Base-by-base conservation (phyloP, 768 basidiomycete genomes). In the Pisolithus sp. region DNA sequence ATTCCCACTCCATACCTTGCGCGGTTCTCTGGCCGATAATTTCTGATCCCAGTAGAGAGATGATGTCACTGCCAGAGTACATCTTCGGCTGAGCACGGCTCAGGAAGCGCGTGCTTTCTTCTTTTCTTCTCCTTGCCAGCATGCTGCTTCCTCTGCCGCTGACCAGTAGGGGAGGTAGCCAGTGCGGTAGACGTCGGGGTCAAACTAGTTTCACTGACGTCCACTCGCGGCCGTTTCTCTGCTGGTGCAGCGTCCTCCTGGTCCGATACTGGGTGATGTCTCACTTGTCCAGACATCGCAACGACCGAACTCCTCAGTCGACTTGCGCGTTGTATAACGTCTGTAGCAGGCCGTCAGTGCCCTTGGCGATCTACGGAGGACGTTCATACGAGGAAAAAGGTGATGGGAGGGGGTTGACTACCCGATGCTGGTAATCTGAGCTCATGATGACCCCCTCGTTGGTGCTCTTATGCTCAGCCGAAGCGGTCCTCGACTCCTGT, bases 51-150 rank as follows among this genome's bases (percentile, higher is more conserved):
- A 96, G 71, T 4, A 93, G 71, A 3, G 71, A 74, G 28, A 79
- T 62, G 21, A 93, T 77, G 52, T 96, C 92, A 46, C n/a, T 75
- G 78, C 68, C 78, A 82, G 26, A 89, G 69, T 10, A 93, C 86
- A 60, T 93, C 89, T 21, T 85, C 86, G 15, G 79, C 57, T 3
- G 89, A 85, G 59, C 78, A 86, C 0, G 78, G 72, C 45, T 89
- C 89, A 1, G 57, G 51, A 3, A 56, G 42, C 21, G 21, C 21
- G 31, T 28, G 56, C 37, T 54, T 56, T 45, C 38, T 31, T 34
- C 45, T 48, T 59, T 43, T 39, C 18, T 30, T 31, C 23, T 46
- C 10, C 39, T 52, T 55, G 36, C 48, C 26, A 3, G 49, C 40
- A 15, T 34, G 34, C 26, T 37, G n/a, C 39, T 30, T 53, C 37